phyloP scores from a whole-genome alignment of 192 early-diverging fungal species.

The Podochytrium sp. region DNA sequence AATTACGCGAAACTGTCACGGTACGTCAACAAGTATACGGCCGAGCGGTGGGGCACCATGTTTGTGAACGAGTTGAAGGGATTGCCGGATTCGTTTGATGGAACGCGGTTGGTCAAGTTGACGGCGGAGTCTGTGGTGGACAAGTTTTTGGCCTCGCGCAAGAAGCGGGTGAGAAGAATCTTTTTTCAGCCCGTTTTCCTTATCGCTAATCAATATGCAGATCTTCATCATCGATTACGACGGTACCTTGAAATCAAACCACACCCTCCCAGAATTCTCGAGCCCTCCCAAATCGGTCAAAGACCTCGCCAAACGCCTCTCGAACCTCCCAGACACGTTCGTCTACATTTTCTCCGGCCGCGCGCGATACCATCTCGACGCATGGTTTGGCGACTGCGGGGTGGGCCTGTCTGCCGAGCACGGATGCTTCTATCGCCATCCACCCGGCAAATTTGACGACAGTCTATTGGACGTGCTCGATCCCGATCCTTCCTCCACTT shows the following conservation, averaged over 20 bases:
- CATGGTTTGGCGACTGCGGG: constrained; percentile 86
- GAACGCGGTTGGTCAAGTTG: constrained; percentile 68
- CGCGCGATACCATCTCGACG: constrained; percentile 82
- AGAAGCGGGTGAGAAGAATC: constrained; percentile 57
- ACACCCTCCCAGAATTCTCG: constrained; percentile 91
- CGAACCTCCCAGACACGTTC: constrained; percentile 79
- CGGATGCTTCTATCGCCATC: constrained; percentile 97
- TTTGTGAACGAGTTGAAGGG: constrained; percentile 88
- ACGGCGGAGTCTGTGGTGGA: constrained; percentile 53
- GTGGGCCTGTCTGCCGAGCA: constrained; percentile 97
- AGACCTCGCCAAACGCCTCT: constrained; percentile 69
- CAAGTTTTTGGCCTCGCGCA: constrained; percentile 58
- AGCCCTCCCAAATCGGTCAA: constrained; percentile 79
- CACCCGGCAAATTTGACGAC: constrained; percentile 45
- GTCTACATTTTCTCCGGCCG: constrained; percentile 98
- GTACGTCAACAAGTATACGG: constrained; percentile 97
- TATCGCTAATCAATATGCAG: constrained; percentile 22
- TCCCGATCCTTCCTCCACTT: constrained; percentile 50
- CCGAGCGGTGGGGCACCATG: constrained; percentile 93
- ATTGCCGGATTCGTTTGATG: constrained; percentile 69
- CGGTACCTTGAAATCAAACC: constrained; percentile 83
- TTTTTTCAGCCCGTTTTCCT: background rate
- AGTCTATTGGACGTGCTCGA: constrained; percentile 40
- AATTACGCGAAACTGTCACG: constrained; percentile 91
- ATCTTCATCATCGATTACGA: constrained; percentile 96